Base-by-base conservation (phyloP, 306 rosid genomes). In the Biancaea sappan region DNA sequence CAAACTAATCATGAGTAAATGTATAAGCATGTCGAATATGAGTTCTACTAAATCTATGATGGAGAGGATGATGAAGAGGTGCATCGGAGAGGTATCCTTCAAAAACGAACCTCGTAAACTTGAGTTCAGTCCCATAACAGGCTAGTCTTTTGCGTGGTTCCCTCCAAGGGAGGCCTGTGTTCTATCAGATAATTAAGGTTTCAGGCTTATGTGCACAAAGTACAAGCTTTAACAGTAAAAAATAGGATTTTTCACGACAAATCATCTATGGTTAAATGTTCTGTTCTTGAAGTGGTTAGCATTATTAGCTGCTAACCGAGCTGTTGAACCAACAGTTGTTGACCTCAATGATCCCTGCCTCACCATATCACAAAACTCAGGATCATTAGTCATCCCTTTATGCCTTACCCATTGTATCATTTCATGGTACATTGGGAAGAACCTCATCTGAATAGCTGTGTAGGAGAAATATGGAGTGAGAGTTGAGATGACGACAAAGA, bases 381-480 rank as follows among this genome's bases (percentile, higher is more conserved):
- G 78, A 74, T 86, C 85, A 72, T 78, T 69, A 29, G 74, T 69
- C 26, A 32, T 84, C 35, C 90, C 90, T 35, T 77, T 81, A 16
- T 81, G 52, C 79, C 96, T 86, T 35, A 90, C 83, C 97, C 96
- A 86, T 50, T 90, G 96, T 71, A 94, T 84, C 86, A 71, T 60
- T 38, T 84, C 84, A 35, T 94, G 97, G 73, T 87, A 90, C 93
- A 83, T 85, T 0, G 98, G 97, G 75, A 94, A 91, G 87, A 94
- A 94, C 78, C 93, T 76, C 90, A 77, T 86, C 67, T 83, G 90
- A 73, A 90, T 32, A 0, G 94, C 86, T 11, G 95, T 78, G 87
- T 19, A 90, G 2, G 86, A 29, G 59, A 91, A 80, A 79, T 76
- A 94, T 8, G 96, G 97, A 57, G 88, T 74, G 48, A 94, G 86